These are phyloP conservation scores for Immersiporthe knoxdaviesiana DNA, from an alignment of 2,329 filamentous ascomycete genomes.

Conservation along the genomic window DNA sequence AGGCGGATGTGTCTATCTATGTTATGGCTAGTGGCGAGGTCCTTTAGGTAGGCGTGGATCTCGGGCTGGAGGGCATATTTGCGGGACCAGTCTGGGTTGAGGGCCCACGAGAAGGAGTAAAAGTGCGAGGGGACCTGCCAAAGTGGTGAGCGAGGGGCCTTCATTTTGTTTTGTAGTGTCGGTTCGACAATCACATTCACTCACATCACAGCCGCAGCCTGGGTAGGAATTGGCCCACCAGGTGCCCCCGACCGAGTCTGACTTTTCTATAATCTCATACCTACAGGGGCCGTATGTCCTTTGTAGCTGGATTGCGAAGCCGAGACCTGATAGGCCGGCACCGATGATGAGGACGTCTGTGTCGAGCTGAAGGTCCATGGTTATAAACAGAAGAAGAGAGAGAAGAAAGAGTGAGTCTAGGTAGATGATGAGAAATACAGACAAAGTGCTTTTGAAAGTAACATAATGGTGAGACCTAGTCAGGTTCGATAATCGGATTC, in stretches of 20 bases:
- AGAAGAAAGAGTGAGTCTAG: neutral
- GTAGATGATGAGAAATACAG: neutral
- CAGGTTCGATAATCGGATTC: too few relatives aligned
- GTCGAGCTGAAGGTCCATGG: constrained; percentile 10
- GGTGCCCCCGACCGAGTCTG: constrained; percentile 27
- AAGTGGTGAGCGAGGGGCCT: neutral
- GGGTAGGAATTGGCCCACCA: constrained; percentile 31
- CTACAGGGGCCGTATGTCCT: neutral
- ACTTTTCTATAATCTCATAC: constrained; percentile 7
- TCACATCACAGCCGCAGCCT: constrained; percentile 30
- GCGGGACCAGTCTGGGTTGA: constrained; percentile 33
- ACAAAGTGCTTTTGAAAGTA: neutral
- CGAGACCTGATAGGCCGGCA: constrained; percentile 6
- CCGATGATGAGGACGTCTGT: constrained; percentile 6
- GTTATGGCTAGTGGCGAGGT: constrained; percentile 32
- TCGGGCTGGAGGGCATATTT: constrained; percentile 34
- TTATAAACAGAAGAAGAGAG: neutral
- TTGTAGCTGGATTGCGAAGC: constrained; percentile 3
- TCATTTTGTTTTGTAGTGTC: neutral
- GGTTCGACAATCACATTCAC: too few relatives aligned
- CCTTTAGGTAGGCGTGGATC: constrained; percentile 35
- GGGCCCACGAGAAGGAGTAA: constrained; percentile 30
- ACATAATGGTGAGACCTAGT: too few relatives aligned
- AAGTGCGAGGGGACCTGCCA: constrained; percentile 26
- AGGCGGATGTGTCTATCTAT: constrained; percentile 43